Evolutionary conservation across 2,329 filamentous ascomycete species (phyloP).

Genomic region (Phaeosphaeria sp.): DNA sequence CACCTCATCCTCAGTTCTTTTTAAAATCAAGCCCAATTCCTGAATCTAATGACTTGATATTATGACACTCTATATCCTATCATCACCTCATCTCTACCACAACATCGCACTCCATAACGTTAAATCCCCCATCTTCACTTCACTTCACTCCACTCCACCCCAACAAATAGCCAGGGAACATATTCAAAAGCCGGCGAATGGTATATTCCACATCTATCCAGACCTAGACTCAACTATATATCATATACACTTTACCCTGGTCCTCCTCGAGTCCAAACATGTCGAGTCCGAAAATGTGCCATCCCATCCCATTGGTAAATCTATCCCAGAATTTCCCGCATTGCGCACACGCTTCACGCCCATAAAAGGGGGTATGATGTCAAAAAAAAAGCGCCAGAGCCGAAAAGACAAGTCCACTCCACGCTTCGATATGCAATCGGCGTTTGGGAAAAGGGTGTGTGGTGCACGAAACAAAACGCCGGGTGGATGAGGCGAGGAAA

Average conservation of each 20-base stretch:
- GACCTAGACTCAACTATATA: neutral
- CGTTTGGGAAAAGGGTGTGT: neutral
- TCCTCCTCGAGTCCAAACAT: neutral
- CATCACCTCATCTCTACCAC: too few relatives aligned
- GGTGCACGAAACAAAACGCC: neutral
- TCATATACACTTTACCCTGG: neutral
- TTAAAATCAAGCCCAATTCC: too few relatives aligned
- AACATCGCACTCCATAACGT: too few relatives aligned
- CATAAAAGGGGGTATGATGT: constrained; percentile 2
- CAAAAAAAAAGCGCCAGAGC: neutral
- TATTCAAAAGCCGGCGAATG: neutral
- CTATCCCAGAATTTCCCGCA: neutral
- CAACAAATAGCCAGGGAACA: too few relatives aligned
- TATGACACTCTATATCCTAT: too few relatives aligned
- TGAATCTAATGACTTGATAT: too few relatives aligned
- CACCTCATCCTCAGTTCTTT: too few relatives aligned
- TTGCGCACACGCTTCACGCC: neutral
- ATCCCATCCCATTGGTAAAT: neutral
- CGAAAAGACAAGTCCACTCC: neutral
- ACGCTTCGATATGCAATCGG: constrained; percentile 2
- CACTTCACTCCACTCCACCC: too few relatives aligned
- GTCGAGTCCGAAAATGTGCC: neutral
- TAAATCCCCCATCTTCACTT: too few relatives aligned
- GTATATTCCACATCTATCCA: neutral
- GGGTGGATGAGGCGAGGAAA: neutral